Conservation (phyloP, 305 asterid genomes). For the Withania somnifera region DNA sequence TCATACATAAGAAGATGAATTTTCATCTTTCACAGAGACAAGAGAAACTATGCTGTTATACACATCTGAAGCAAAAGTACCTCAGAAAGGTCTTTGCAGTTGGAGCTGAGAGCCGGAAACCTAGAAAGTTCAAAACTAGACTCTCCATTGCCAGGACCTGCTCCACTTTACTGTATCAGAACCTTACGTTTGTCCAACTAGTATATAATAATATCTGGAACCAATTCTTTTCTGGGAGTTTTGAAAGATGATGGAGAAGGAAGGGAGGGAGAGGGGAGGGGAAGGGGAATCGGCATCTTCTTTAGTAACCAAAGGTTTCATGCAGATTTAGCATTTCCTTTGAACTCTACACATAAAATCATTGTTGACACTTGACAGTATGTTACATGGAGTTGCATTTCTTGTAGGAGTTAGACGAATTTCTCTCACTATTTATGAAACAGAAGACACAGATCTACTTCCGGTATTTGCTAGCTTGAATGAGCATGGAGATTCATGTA, state of each 20-base stretch:
- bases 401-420: background rate
- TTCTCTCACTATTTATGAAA: background rate
- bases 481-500: background rate
- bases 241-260: background rate
- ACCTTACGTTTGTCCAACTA: background rate
- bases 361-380: background rate
- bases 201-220: background rate
- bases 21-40: background rate
- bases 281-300: background rate
- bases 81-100: slow-evolving; percentile 64
- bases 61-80: slow-evolving; percentile 18
- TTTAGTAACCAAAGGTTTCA: background rate
- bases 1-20: background rate
- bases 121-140: slow-evolving; percentile 39
- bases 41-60: background rate
- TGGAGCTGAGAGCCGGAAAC: slow-evolving; percentile 59
- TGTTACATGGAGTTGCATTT: background rate
- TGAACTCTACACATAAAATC: background rate
- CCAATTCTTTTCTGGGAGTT: background rate
- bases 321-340: background rate
- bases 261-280: background rate
- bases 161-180: background rate
- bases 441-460: background rate
- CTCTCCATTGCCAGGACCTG: slow-evolving; percentile 66
- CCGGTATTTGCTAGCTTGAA: background rate